Base-by-base conservation (phyloP, 1,284 basidiomycete genomes). In the Athelia sp. region DNA sequence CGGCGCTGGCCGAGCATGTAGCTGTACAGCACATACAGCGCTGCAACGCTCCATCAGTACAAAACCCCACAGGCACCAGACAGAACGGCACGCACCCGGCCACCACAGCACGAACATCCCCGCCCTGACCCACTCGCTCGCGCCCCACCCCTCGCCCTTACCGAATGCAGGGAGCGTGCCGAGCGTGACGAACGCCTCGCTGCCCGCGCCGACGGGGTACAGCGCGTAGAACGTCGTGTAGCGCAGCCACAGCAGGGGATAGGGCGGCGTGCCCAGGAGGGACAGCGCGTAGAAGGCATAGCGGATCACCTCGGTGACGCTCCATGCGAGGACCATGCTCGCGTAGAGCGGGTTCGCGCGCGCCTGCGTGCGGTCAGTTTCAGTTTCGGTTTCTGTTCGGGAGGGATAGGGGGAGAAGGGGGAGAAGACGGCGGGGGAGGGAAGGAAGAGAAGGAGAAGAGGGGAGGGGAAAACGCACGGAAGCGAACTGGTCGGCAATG, bases 321-420 rank as follows among this genome's bases (percentile, higher is more conserved):
- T 87, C 96, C 96, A 99, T 0, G 96, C 92, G 54, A 97, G 70
- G 48, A 98, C 80, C 93, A 98, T 96, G 46, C 87, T 85, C 2
- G 91, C 82, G 72, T 91, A 98, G 29, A 93, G 69, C 2, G 96
- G 90, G 62, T 82, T 87, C 3, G 74, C 66, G 54, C 82, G 86
- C 15, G 84, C 82, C 88, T 87, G 61, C 13, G 47, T 50, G 55
- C 19, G 48, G 9, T 2, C 34, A 42, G n/a, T 19, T 15, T n/a
- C 15, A 29, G 24, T 17, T 21, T 24, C 4, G 4, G 26, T 4
- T 29, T 29, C n/a, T n/a, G n/a, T n/a, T n/a, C n/a, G n/a, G n/a
- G n/a, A n/a, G n/a, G n/a, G n/a, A n/a, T n/a, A n/a, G n/a, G n/a
- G n/a, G n/a, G n/a, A n/a, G n/a, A n/a, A n/a, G n/a, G n/a, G 21